Evolutionary conservation across 2,329 filamentous ascomycete genomes (phyloP), one percentile per base, ranked within the genome.

Genomic region (Chrysosphaeria jannelii): DNA sequence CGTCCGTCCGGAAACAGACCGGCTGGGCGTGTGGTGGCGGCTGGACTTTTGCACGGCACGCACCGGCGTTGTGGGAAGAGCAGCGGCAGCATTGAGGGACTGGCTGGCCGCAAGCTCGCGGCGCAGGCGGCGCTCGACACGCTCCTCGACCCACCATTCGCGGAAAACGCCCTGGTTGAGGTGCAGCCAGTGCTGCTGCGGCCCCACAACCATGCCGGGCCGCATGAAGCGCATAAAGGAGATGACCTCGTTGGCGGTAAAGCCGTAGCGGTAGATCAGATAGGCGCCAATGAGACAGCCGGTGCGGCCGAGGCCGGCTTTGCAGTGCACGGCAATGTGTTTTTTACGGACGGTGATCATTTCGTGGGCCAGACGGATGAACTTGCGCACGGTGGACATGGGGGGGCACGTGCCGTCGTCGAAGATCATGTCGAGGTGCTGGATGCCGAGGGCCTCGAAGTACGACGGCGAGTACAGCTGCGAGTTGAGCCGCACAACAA

Each of bases 141-240:
- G 72, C 47, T 81, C 72, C 47, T 78, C 76, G 37, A 85, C 59
- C 75, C 79, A 93, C 85, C 85, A 97, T 45, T 93, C 78, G n/a
- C 85, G 64, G 63, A 97, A 97, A 17, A 72, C 68, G 17, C 72
- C 72, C 46, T 97, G 85, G 49, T 97, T 91, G 30, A 97, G 59
- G 41, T 97, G 85, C 25, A 97, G 59, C 85, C 85, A 97, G 47
- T 97, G 85, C 47, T 97, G 85, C 41, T 97, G 85, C 19, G 85
- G 85, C 1, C 85, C 85, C 25, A 97, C 85, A 5, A 97, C 85
- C 85, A 97, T 97, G 25, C 85, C 85, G 0, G 85, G 85, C 28
- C 81, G 62, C 81, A 93, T 93, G 48, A 97, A 97, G 29, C 81
- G 68, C 81, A 97, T 93, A 45, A 79, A 97, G 3, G 79, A 72